A percentile compares a stretch with the other conserved stretches of the same genome.
These are phyloP conservation scores for Dioszegia crocea DNA, from an alignment of 768 basidiomycete species.

Conservation along the genomic window DNA sequence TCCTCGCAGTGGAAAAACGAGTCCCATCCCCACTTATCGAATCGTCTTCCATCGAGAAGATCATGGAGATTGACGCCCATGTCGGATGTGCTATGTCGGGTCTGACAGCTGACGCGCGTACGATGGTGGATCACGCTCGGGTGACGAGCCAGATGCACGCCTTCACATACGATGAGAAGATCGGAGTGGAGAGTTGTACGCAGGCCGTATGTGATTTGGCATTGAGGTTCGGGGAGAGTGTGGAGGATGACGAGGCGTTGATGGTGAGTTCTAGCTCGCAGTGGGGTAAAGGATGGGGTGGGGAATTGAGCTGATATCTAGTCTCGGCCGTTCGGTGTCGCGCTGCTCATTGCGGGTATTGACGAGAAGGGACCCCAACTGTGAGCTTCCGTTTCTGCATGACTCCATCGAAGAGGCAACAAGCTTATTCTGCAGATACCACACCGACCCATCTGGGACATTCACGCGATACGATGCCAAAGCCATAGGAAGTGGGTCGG, in stretches of 20 bases:
- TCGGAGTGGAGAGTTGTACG: slow-evolving; percentile 95
- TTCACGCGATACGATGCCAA: slow-evolving; percentile 96
- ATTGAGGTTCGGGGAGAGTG: slow-evolving; percentile 94
- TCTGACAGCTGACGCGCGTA: slow-evolving; percentile 93
- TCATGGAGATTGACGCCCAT: slow-evolving; percentile 98
- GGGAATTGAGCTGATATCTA: slow-evolving; percentile 23
- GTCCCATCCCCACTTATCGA: slow-evolving; percentile 95
- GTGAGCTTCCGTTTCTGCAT: slow-evolving; percentile 54
- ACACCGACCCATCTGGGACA: slow-evolving; percentile 97
- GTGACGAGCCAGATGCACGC: slow-evolving; percentile 78
- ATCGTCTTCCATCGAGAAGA: slow-evolving; percentile 94
- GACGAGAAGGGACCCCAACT: slow-evolving; percentile 94
- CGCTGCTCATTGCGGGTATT: slow-evolving; percentile 91
- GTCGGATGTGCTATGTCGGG: slow-evolving; percentile 96
- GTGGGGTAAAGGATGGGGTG: not conserved
- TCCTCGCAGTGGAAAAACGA: slow-evolving; percentile 96
- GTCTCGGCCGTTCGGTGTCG: slow-evolving; percentile 97
- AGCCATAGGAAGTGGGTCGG: slow-evolving; percentile 95
- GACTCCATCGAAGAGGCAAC: not conserved
- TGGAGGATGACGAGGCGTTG: slow-evolving; percentile 97
- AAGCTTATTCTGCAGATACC: slow-evolving; percentile 60
- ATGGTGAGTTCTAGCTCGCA: slow-evolving; percentile 58
- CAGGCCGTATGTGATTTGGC: slow-evolving; percentile 98
- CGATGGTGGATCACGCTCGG: slow-evolving; percentile 99
- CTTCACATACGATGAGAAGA: slow-evolving; percentile 94